Base-by-base conservation (phyloP, 352 stramenopile species). In the Pseudoperonospora humuli region DNA sequence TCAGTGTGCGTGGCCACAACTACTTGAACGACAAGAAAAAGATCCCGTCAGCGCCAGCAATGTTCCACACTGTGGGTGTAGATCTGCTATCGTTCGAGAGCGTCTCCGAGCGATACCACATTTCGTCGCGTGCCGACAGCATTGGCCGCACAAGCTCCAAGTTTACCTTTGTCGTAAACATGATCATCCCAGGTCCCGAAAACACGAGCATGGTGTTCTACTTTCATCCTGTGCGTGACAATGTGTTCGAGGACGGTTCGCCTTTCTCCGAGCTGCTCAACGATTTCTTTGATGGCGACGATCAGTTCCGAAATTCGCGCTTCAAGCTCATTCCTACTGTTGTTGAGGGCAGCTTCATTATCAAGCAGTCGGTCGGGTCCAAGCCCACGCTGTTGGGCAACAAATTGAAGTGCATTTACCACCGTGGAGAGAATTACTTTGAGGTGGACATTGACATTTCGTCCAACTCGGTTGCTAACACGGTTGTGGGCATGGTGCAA, bases 241-340 rank as follows among this genome's bases (percentile, higher is more conserved):
- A 86, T 34, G 45, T 94, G 21, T 91, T 95, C 34, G 81, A 95
- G 35, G 75, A 93, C 34, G 78, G 79, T 45, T 94, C 86, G 25
- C 59, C 83, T 5, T 93, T 96, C 50, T 93, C 79, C 11, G 79
- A 91, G 42, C 61, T 96, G 34, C 61, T 94, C 14, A 90, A 91
- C 41, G 77, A 89, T 46, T 96, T 97, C 19, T 75, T 96, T 19
- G 96, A 97, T 64, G 94, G 91, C 39, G 86, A 95, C 55, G 93
- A 98, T 61, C 57, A 72, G 37, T 97, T 98, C 59, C 85, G 95
- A 20, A 96, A 98, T 62, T 91, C 85, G 34, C 92, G 93, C 10
- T 98, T 98, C 71, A 99, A 99, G 73, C 67, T 99, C 38, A 98
- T 98, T 55, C 96, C 96, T 18, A 94, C 82, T 6, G 74, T 99